Evolutionary conservation across 1,139 yeast species (phyloP).

Genomic region (Waltiozyma sp.): DNA sequence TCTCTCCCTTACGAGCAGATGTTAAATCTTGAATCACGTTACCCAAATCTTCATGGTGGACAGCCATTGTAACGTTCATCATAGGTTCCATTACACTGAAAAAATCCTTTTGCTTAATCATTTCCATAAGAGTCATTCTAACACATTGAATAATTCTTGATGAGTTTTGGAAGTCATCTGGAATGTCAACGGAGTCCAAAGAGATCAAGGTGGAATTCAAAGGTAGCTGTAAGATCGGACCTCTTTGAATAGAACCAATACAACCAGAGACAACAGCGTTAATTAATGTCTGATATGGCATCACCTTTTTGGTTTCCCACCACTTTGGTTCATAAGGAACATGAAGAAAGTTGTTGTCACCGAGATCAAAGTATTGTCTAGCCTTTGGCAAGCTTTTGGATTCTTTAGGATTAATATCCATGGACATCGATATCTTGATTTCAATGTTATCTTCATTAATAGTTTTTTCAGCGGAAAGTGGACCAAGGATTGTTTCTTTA

Average conservation of each 20-base stretch:
- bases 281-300: slow-evolving; percentile 44
- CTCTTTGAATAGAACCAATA: slow-evolving; percentile 66
- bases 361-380: slow-evolving; percentile 25
- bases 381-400: slow-evolving; percentile 20
- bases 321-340: slow-evolving; percentile 21
- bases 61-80: slow-evolving; percentile 67
- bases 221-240: slow-evolving; percentile 42
- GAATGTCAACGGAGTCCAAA: slow-evolving; percentile 40
- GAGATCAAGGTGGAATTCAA: slow-evolving; percentile 50
- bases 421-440: slow-evolving; percentile 23
- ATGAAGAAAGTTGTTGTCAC: slow-evolving; percentile 26
- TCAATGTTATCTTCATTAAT: slow-evolving; percentile 17
- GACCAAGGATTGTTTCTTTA: slow-evolving; percentile 53
- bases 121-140: slow-evolving; percentile 32
- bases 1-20: slow-evolving; percentile 60
- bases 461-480: slow-evolving; percentile 16
- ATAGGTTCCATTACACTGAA: slow-evolving; percentile 72
- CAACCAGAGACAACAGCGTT: slow-evolving; percentile 48
- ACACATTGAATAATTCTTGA: slow-evolving; percentile 33
- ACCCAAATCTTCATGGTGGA: slow-evolving; percentile 67
- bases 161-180: slow-evolving; percentile 37
- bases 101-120: slow-evolving; percentile 20
- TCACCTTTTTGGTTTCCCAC: slow-evolving; percentile 19
- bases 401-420: slow-evolving; percentile 44
- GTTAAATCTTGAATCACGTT: slow-evolving; percentile 72